Evolutionary conservation across 1,284 basidiomycete genomes (phyloP).

Genomic region (Mycena citricolor): DNA sequence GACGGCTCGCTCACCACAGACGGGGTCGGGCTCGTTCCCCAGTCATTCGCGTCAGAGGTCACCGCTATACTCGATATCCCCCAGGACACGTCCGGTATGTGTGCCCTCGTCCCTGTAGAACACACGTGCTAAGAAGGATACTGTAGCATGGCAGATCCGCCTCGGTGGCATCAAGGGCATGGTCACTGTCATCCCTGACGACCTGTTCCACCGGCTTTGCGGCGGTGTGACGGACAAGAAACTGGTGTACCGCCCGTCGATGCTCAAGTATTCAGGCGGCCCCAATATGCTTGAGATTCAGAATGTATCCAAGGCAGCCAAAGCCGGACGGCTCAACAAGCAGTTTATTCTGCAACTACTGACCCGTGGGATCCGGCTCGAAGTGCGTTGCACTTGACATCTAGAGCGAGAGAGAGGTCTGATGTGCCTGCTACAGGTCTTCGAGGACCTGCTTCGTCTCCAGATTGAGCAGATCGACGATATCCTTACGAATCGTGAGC

Average conservation of each 20-base stretch:
- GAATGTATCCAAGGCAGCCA: slow-evolving; percentile 20
- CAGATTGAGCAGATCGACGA: slow-evolving; percentile 24
- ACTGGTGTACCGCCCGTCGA: slow-evolving; percentile 26
- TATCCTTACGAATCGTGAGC: slow-evolving; percentile 23
- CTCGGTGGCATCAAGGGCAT: slow-evolving; percentile 30
- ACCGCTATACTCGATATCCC: slow-evolving; percentile 15
- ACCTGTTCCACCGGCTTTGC: slow-evolving; percentile 22
- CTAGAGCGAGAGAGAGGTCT: no score
- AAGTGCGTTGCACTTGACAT: no score
- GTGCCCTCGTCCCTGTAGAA: neutral
- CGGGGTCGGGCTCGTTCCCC: slow-evolving; percentile 28
- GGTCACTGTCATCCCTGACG: slow-evolving; percentile 24
- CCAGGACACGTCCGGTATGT: slow-evolving; percentile 22
- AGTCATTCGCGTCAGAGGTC: slow-evolving; percentile 23
- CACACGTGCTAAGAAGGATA: neutral
- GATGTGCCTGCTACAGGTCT: no score
- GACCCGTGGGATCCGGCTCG: slow-evolving; percentile 20
- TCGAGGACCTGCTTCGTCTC: slow-evolving; percentile 23
- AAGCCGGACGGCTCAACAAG: slow-evolving; percentile 25
- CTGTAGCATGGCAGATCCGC: slow-evolving; percentile 28
- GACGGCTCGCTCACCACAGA: slow-evolving; percentile 27
- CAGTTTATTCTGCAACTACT: slow-evolving; percentile 27
- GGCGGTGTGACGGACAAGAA: slow-evolving; percentile 10
- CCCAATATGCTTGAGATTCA: slow-evolving; percentile 25
- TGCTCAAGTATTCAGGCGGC: slow-evolving; percentile 28